Percentiles rank a stretch among this genome's conserved stretches.
phyloP scores from a whole-genome alignment of 2,329 filamentous ascomycete genomes.

The Hortaea werneckii region DNA sequence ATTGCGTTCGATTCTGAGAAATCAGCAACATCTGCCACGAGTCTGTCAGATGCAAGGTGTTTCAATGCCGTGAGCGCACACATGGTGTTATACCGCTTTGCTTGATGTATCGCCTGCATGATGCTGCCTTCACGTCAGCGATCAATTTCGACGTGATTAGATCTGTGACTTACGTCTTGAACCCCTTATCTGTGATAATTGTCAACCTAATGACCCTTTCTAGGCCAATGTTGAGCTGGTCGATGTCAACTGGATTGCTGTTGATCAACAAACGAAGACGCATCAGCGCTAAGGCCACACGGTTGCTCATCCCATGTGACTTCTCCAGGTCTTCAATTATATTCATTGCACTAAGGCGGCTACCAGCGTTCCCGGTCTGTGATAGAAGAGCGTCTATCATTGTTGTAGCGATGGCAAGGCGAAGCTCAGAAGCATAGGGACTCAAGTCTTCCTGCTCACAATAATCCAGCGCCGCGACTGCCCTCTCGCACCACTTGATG shows the following conservation, averaged over 20 bases:
- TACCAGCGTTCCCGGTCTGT: slow-evolving; percentile 1
- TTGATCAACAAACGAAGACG: slow-evolving; percentile 56
- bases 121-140: slow-evolving; percentile 31
- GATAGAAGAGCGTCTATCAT: slow-evolving; percentile 12
- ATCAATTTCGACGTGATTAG: not conserved
- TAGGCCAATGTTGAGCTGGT: slow-evolving; percentile 42
- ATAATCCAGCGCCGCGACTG: slow-evolving; percentile 47
- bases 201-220: slow-evolving; percentile 51
- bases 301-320: slow-evolving; percentile 50
- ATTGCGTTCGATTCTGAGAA: not conserved
- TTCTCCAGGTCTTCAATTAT: slow-evolving; percentile 49
- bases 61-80: slow-evolving; percentile 45
- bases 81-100: slow-evolving; percentile 39
- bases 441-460: slow-evolving; percentile 49
- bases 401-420: slow-evolving; percentile 54
- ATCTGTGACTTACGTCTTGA: slow-evolving; percentile 43
- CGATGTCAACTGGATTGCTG: slow-evolving; percentile 25
- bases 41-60: slow-evolving; percentile 49
- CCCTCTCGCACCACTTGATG: slow-evolving; percentile 63
- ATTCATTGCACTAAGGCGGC: slow-evolving; percentile 17
- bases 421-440: slow-evolving; percentile 52
- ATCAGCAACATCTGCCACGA: slow-evolving; percentile 34
- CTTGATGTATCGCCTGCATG: slow-evolving; percentile 56
- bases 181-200: slow-evolving; percentile 51
- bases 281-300: slow-evolving; percentile 54